phyloP scores from a whole-genome alignment of 140 eudicot genomes.

The Cichorium intybus region DNA sequence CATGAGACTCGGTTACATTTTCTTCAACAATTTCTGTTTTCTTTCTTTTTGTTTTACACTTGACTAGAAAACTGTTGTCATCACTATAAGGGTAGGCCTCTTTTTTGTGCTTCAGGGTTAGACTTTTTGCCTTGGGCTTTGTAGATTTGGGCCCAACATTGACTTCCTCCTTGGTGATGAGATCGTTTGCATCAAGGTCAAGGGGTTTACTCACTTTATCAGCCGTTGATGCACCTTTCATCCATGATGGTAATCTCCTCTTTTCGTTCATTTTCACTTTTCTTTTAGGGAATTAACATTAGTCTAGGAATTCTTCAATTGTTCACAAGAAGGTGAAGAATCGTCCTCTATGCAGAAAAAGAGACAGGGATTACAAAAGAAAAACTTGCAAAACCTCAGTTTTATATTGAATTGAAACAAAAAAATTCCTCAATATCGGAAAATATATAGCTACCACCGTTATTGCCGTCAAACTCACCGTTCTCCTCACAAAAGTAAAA shows the following conservation, averaged over 20 bases:
- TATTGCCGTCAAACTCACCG: neutral
- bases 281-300: neutral
- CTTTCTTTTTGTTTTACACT: slow-evolving; percentile 34
- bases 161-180: slow-evolving; percentile 3
- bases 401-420: neutral
- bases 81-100: slow-evolving; percentile 6
- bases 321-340: slow-evolving; percentile 6
- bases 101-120: neutral
- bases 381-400: neutral
- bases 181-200: slow-evolving; percentile 14
- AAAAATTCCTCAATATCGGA: neutral
- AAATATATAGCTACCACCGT: neutral
- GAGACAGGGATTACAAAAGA: slow-evolving; percentile 12
- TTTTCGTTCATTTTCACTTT: slow-evolving; percentile 30
- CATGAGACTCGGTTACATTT: slow-evolving; percentile 14
- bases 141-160: neutral
- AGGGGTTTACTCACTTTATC: slow-evolving; percentile 24
- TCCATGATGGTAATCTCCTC: slow-evolving; percentile 60
- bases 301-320: slow-evolving; percentile 3
- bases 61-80: slow-evolving; percentile 23
- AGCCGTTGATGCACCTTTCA: slow-evolving; percentile 33
- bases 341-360: neutral
- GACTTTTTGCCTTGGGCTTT: slow-evolving; percentile 27
- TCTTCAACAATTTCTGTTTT: slow-evolving; percentile 20
- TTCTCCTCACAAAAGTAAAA: neutral